Evolutionary conservation across 1,284 basidiomycete genomes (phyloP).

Genomic region (Microstroma glucosiphilum): DNA sequence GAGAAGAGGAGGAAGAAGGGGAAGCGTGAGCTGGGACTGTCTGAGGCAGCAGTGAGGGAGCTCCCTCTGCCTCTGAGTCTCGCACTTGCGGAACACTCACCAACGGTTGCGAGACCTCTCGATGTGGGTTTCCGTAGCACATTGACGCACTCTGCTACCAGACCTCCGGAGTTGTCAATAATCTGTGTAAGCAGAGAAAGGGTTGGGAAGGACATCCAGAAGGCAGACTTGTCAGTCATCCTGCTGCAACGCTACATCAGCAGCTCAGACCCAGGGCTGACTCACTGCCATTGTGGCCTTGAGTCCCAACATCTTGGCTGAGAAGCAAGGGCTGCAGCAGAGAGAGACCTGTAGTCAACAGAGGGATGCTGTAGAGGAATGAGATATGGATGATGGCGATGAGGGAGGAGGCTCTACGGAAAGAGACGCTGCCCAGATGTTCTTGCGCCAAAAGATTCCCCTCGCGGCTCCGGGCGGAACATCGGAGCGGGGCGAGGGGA

Average conservation of each 20-base stretch:
- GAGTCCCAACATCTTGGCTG: conserved; percentile 43
- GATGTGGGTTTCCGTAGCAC: conserved; percentile 86
- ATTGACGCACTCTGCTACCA: conserved; percentile 93
- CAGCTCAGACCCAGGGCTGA: neutral
- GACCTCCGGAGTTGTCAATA: conserved; percentile 97
- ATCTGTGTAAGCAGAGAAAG: conserved; percentile 58
- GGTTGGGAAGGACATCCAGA: neutral
- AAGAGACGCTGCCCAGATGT: no score
- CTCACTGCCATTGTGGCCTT: conserved; percentile 48
- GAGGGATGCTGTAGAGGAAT: neutral
- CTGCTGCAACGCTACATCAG: neutral
- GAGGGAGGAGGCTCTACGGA: neutral
- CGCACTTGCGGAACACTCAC: conserved; percentile 45
- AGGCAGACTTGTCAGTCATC: neutral
- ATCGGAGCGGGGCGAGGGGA: no score
- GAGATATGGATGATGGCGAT: neutral
- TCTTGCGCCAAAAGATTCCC: no score
- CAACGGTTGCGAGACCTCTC: conserved; percentile 64
- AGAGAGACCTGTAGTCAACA: neutral
- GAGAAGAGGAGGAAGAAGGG: neutral
- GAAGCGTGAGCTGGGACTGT: neutral
- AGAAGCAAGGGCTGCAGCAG: neutral
- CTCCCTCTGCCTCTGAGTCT: neutral
- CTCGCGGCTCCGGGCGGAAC: no score
- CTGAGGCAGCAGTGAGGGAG: neutral